phyloP scores from a whole-genome alignment of 176 grass and related monocot genomes.

The Triticum timopheevii region DNA sequence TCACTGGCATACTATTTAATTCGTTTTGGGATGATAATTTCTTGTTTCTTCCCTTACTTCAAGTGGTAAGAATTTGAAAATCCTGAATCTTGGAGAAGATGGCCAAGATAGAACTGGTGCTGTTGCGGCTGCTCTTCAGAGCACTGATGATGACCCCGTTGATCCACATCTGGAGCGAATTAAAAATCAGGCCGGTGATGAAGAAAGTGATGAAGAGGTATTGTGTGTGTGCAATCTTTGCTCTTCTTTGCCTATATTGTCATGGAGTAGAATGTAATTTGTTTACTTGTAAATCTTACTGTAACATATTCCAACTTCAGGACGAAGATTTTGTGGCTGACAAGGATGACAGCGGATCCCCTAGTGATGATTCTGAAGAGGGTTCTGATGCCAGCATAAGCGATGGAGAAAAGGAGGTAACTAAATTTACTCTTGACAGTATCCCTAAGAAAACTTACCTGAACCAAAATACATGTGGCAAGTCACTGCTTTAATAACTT shows the following conservation, averaged over 20 bases:
- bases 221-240: background rate
- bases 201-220: conserved; percentile 94
- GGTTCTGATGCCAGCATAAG: conserved; percentile 79
- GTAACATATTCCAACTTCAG: conserved; percentile 35
- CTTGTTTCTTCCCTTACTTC: conserved; percentile 5
- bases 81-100: conserved; percentile 74
- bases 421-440: conserved; percentile 5
- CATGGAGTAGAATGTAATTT: background rate
- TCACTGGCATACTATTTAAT: background rate
- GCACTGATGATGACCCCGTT: conserved; percentile 55
- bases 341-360: conserved; percentile 74
- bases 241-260: background rate
- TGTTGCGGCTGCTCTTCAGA: conserved; percentile 60
- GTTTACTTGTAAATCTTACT: background rate
- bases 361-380: conserved; percentile 76
- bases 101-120: conserved; percentile 37
- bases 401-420: conserved; percentile 65
- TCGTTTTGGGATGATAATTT: conserved; percentile 24
- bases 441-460: background rate
- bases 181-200: conserved; percentile 57
- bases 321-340: conserved; percentile 89
- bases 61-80: conserved; percentile 79
- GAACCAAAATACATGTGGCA: background rate
- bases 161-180: conserved; percentile 69
- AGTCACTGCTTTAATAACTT: background rate